These are phyloP conservation scores for Alternaria sp. DNA, from an alignment of 2,329 filamentous ascomycete species.

Conservation along the genomic window DNA sequence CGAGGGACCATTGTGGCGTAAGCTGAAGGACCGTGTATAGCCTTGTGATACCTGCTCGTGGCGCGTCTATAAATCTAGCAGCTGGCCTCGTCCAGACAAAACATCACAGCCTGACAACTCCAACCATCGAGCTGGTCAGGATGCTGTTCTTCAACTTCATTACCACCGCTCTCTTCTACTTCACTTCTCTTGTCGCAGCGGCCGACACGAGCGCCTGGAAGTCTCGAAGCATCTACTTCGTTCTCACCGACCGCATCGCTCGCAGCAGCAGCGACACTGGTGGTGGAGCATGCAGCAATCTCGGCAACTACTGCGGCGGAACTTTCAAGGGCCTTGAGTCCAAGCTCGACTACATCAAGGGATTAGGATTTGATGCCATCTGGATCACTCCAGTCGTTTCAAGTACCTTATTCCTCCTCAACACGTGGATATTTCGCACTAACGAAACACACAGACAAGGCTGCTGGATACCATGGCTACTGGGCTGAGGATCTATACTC, in stretches of 20 bases:
- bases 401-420: slow-evolving; percentile 32
- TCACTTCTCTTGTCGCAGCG: slow-evolving; percentile 33
- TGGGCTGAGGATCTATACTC: slow-evolving; percentile 59
- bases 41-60: slow-evolving; percentile 7
- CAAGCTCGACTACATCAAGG: slow-evolving; percentile 61
- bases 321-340: slow-evolving; percentile 60
- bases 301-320: slow-evolving; percentile 59
- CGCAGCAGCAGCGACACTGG: slow-evolving; percentile 46
- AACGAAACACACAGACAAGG: slow-evolving; percentile 40
- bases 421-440: neutral
- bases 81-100: slow-evolving; percentile 7
- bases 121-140: slow-evolving; percentile 11
- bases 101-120: slow-evolving; percentile 12
- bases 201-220: slow-evolving; percentile 49
- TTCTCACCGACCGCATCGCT: slow-evolving; percentile 49
- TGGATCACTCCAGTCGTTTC: slow-evolving; percentile 56
- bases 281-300: slow-evolving; percentile 42
- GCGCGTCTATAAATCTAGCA: slow-evolving; percentile 17
- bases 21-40: neutral
- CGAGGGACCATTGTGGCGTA: slow-evolving; percentile 7
- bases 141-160: slow-evolving; percentile 32
- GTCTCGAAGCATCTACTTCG: slow-evolving; percentile 51
- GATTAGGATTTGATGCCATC: slow-evolving; percentile 60
- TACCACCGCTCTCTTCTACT: slow-evolving; percentile 20
- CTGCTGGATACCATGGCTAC: slow-evolving; percentile 61